These are phyloP conservation scores for Lachnellula hyalina DNA, from an alignment of 2,329 filamentous ascomycete species.

Conservation along the genomic window DNA sequence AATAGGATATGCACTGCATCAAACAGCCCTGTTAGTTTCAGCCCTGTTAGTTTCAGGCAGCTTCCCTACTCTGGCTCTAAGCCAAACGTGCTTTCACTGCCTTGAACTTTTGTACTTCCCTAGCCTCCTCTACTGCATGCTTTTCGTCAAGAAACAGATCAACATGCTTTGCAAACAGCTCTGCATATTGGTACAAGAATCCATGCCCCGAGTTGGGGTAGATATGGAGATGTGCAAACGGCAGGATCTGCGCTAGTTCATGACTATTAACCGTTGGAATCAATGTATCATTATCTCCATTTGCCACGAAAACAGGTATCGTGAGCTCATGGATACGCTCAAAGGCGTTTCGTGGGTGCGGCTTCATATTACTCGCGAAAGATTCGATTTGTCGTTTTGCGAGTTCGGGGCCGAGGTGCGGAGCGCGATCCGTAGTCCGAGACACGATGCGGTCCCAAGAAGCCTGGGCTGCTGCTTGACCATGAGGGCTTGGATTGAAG, in stretches of 20 bases:
- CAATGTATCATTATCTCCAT: slow-evolving; percentile 18
- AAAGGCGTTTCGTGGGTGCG: slow-evolving; percentile 13
- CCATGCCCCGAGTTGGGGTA: slow-evolving; percentile 21
- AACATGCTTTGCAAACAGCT: slow-evolving; percentile 16
- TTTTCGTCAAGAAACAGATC: slow-evolving; percentile 15
- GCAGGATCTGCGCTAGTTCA: slow-evolving; percentile 8
- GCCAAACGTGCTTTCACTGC: background rate
- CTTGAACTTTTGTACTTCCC: background rate
- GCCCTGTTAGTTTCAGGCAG: no score
- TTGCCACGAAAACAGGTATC: slow-evolving; percentile 30
- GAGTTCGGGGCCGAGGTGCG: slow-evolving; percentile 7
- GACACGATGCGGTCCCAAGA: slow-evolving; percentile 31
- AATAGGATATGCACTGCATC: no score
- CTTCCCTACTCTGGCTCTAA: background rate
- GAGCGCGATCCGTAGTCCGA: slow-evolving; percentile 10
- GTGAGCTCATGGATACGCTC: slow-evolving; percentile 26
- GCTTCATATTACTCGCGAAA: slow-evolving; percentile 8
- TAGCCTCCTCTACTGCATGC: background rate
- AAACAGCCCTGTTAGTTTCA: no score
- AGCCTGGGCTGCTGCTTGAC: slow-evolving; percentile 31
- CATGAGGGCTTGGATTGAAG: slow-evolving; percentile 31
- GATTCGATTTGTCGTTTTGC: slow-evolving; percentile 11
- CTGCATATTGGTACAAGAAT: slow-evolving; percentile 19
- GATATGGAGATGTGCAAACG: slow-evolving; percentile 12
- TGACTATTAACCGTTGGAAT: slow-evolving; percentile 19